Conservation (phyloP, 495 filamentous ascomycete genomes). For the Neurospora sp. region DNA sequence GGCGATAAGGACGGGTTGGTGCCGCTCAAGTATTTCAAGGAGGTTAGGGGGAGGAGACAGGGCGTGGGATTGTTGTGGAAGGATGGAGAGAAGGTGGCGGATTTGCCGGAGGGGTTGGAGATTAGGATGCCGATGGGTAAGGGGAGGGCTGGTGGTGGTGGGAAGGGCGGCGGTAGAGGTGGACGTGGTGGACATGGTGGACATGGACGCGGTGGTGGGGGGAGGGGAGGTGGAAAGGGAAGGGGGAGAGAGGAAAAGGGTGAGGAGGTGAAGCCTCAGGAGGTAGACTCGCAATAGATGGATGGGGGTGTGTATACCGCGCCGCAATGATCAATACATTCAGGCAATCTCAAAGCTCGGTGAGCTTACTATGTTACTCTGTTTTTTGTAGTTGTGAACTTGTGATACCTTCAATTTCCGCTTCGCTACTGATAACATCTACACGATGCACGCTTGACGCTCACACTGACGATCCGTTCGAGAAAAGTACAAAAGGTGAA, state of each 20-base stretch:
- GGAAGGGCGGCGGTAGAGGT: constrained; percentile 9
- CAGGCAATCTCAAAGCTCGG: too few species aligned
- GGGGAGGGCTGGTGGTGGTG: constrained; percentile 17
- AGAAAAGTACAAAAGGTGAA: not conserved
- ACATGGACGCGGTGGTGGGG: constrained; percentile 3
- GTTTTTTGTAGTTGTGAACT: not conserved
- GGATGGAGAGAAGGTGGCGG: constrained; percentile 48
- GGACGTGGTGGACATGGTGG: not conserved
- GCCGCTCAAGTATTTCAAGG: constrained; percentile 31
- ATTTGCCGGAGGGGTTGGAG: constrained; percentile 39
- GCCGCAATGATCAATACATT: too few species aligned
- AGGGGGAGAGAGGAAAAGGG: not conserved
- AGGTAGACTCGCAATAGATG: not conserved
- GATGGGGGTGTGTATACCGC: not conserved
- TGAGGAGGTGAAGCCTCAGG: not conserved
- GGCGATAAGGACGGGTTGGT: constrained; percentile 38
- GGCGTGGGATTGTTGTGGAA: constrained; percentile 57
- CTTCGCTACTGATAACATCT: not conserved
- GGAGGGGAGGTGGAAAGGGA: constrained; percentile 2
- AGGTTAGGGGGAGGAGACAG: constrained; percentile 48
- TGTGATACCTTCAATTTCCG: not conserved
- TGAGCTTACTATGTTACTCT: not conserved
- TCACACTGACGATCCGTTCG: too few species aligned
- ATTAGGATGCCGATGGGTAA: constrained; percentile 37
- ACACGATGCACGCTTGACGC: not conserved